Percentiles rank a stretch among this genome's conserved stretches.
These are phyloP conservation scores for Solanum chiquidenum DNA, from an alignment of 257 asterid genomes.

Conservation along the genomic window DNA sequence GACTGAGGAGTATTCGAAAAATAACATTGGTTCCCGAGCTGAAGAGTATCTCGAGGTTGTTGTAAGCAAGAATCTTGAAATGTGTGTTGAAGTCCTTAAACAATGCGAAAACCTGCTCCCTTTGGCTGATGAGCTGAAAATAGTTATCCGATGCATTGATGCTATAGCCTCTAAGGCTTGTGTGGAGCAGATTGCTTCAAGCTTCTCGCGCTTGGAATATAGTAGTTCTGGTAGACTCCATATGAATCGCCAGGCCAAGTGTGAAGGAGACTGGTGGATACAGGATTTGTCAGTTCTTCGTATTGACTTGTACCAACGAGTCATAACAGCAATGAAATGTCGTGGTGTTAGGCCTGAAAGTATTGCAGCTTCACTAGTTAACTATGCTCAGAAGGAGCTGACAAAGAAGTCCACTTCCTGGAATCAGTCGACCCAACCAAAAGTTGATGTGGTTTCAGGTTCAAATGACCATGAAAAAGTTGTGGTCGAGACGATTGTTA, in stretches of 20 bases:
- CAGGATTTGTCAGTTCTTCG: constrained; percentile 79
- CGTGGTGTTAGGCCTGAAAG: constrained; percentile 95
- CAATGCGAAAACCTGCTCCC: constrained; percentile 81
- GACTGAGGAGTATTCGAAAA: constrained; percentile 76
- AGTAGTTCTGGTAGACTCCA: constrained; percentile 93
- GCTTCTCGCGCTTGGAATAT: constrained; percentile 86
- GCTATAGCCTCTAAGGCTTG: constrained; percentile 90
- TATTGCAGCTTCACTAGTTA: constrained; percentile 77
- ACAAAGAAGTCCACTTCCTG: constrained; percentile 58
- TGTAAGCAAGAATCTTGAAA: constrained; percentile 68
- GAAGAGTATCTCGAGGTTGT: constrained; percentile 66
- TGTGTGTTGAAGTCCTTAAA: constrained; percentile 78
- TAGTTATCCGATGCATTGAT: constrained; percentile 64
- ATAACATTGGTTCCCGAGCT: constrained; percentile 66
- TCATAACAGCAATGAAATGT: constrained; percentile 76
- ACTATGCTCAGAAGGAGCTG: constrained; percentile 69
- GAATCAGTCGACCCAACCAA: constrained; percentile 46
- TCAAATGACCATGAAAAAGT: constrained; percentile 42
- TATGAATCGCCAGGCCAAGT: constrained; percentile 63
- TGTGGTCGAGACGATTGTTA: constrained; percentile 74
- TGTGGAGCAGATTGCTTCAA: constrained; percentile 93
- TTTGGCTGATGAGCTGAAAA: constrained; percentile 69
- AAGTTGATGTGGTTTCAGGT: constrained; percentile 24
- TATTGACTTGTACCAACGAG: constrained; percentile 58
- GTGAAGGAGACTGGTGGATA: constrained; percentile 93